A percentile compares a stretch with the other conserved stretches of the same genome.
These are phyloP conservation scores for Nicotiana benthamiana DNA, from an alignment of 257 asterid species.

Conservation along the genomic window DNA sequence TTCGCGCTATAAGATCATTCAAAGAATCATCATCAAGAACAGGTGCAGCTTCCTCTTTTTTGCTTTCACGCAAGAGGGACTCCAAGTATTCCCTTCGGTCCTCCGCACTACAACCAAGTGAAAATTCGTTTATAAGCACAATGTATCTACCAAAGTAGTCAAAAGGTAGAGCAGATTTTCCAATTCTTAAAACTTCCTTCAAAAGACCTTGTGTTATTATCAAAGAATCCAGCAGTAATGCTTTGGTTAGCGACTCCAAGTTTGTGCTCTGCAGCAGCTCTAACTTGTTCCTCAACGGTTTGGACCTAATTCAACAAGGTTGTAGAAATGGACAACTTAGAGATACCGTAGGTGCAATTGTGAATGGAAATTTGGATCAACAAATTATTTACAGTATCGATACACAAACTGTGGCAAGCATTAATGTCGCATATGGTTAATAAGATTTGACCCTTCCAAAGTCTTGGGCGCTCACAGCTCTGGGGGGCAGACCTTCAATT, in stretches of 20 bases:
- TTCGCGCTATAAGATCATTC: conserved; percentile 91
- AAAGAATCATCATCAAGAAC: conserved; percentile 94
- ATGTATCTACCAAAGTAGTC: background rate
- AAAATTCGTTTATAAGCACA: conserved; percentile 11
- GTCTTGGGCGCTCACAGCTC: too few species aligned
- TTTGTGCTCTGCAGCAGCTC: conserved; percentile 99
- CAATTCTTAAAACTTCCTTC: conserved; percentile 6
- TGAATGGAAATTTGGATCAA: background rate
- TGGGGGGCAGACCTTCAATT: too few species aligned
- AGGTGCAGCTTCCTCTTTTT: conserved; percentile 92
- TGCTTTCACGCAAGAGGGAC: conserved; percentile 94
- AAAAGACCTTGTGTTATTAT: conserved; percentile 84
- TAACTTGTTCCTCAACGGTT: conserved; percentile 98
- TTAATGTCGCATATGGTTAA: too few species aligned
- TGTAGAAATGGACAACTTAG: conserved; percentile 6
- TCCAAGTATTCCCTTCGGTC: conserved; percentile 99
- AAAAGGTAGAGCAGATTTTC: background rate
- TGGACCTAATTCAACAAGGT: conserved; percentile 50
- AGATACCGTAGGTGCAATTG: background rate
- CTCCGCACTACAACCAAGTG: conserved; percentile 67
- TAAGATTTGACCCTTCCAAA: too few species aligned
- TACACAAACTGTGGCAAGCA: background rate
- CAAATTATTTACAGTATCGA: background rate
- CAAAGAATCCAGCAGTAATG: conserved; percentile 99
- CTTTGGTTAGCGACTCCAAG: conserved; percentile 99